Conservation (phyloP, 495 filamentous ascomycete genomes). For the Tuber microsphaerosporum region DNA sequence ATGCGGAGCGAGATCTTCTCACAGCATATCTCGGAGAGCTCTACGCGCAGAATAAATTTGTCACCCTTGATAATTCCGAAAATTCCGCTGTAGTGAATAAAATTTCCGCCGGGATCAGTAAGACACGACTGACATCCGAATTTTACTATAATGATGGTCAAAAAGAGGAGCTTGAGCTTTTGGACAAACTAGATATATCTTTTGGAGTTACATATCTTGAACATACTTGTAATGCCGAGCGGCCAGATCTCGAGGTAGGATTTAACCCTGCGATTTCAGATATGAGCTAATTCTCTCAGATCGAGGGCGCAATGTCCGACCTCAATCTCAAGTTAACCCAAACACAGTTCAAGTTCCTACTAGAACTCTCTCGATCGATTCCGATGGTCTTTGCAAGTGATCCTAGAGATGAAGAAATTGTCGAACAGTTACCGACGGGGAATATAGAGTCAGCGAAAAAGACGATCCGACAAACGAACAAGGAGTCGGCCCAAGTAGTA, state of each 20-base stretch:
- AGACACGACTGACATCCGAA: constrained; percentile 80
- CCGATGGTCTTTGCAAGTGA: constrained; percentile 80
- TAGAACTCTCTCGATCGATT: constrained; percentile 76
- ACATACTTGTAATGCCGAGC: constrained; percentile 65
- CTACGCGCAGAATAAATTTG: constrained; percentile 88
- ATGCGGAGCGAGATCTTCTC: constrained; percentile 61
- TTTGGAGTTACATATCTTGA: constrained; percentile 87
- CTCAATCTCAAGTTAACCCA: constrained; percentile 85
- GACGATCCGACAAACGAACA: constrained; percentile 33
- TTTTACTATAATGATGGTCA: constrained; percentile 70
- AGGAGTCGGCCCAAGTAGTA: constrained; percentile 45
- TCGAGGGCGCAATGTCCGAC: constrained; percentile 83
- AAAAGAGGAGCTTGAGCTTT: constrained; percentile 84
- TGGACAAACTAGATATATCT: constrained; percentile 88
- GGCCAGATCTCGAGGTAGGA: constrained; percentile 70
- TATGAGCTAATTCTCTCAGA: constrained; percentile 37
- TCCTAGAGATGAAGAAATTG: constrained; percentile 56
- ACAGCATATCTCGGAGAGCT: constrained; percentile 95
- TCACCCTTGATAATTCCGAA: constrained; percentile 64
- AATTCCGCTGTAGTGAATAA: constrained; percentile 75
- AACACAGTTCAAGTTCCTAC: constrained; percentile 77
- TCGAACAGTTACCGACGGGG: constrained; percentile 57
- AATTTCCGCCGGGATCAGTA: constrained; percentile 81
- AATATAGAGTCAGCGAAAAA: constrained; percentile 50
- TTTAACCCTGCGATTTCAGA: not conserved